Conservation (phyloP, 2,329 filamentous ascomycete species). For the Ilyonectria destructans region DNA sequence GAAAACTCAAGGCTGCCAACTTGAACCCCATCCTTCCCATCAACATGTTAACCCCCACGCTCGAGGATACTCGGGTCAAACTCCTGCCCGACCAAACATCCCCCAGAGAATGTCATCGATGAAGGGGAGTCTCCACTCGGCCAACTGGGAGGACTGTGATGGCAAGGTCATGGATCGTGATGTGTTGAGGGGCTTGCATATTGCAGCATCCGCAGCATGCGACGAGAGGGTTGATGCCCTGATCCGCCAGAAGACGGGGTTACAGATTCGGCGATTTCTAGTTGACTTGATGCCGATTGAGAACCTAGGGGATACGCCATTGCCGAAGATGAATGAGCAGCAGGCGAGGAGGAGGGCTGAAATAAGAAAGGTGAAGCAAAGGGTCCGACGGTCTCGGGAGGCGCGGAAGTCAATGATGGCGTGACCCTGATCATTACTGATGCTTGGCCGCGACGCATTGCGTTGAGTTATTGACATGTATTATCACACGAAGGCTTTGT, state of each 20-base stretch:
- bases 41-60: conserved; percentile 49
- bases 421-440: conserved; percentile 10
- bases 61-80: conserved; percentile 46
- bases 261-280: conserved; percentile 69
- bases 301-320: conserved; percentile 55
- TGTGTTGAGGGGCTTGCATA: conserved; percentile 69
- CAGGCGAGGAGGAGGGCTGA: conserved; percentile 51
- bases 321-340: conserved; percentile 45
- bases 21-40: conserved; percentile 28
- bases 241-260: conserved; percentile 67
- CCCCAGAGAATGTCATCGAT: conserved; percentile 57
- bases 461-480: conserved; percentile 20
- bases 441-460: too few relatives aligned
- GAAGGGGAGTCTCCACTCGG: conserved; percentile 41
- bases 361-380: conserved; percentile 56
- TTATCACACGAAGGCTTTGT: conserved; percentile 20
- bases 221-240: conserved; percentile 69
- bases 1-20: background rate
- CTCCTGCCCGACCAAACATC: conserved; percentile 53
- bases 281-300: conserved; percentile 70
- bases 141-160: conserved; percentile 54
- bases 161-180: conserved; percentile 64
- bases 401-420: conserved; percentile 33
- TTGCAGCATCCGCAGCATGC: conserved; percentile 71
- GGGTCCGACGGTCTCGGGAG: conserved; percentile 55